These are phyloP conservation scores for Cytospora chrysosperma DNA, from an alignment of 2,329 filamentous ascomycete genomes.

Conservation along the genomic window DNA sequence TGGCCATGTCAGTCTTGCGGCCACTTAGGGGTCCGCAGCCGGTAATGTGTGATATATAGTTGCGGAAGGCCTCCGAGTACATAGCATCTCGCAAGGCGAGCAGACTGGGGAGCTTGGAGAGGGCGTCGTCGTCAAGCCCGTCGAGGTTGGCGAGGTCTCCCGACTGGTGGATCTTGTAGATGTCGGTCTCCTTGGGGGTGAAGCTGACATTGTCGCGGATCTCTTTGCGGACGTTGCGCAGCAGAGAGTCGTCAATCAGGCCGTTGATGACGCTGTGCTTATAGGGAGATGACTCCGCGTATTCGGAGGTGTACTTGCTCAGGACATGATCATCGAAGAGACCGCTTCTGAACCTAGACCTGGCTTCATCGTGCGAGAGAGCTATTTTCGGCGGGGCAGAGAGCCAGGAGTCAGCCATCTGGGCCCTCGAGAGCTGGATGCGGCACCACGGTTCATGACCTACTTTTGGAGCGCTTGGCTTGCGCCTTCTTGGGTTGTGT, in stretches of 20 bases:
- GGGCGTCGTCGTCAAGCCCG: conserved; percentile 81
- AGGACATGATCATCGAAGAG: conserved; percentile 63
- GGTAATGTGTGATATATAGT: conserved; percentile 85
- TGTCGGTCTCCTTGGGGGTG: conserved; percentile 98
- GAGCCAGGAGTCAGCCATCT: conserved; percentile 7
- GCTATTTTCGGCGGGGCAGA: conserved; percentile 34
- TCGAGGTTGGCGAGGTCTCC: conserved; percentile 96
- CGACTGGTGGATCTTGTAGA: conserved; percentile 99
- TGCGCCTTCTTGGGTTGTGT: conserved; percentile 42
- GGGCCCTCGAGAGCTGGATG: conserved; percentile 9
- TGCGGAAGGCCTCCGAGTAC: conserved; percentile 85
- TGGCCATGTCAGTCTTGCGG: conserved; percentile 96
- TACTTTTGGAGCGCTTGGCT: conserved; percentile 57
- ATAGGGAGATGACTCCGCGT: conserved; percentile 70
- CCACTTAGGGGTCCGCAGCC: conserved; percentile 84
- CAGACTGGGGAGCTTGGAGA: conserved; percentile 85
- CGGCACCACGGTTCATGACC: conserved; percentile 25
- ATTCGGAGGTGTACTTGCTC: conserved; percentile 58
- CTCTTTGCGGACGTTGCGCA: conserved; percentile 84
- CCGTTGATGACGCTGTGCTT: conserved; percentile 87
- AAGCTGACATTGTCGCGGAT: conserved; percentile 90
- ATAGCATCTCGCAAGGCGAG: conserved; percentile 88
- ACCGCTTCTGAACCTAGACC: conserved; percentile 61
- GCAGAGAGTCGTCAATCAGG: conserved; percentile 75
- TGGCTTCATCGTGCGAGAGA: conserved; percentile 49